Conservation (phyloP, 345 rosid genomes). For the Nasturtium officinale region DNA sequence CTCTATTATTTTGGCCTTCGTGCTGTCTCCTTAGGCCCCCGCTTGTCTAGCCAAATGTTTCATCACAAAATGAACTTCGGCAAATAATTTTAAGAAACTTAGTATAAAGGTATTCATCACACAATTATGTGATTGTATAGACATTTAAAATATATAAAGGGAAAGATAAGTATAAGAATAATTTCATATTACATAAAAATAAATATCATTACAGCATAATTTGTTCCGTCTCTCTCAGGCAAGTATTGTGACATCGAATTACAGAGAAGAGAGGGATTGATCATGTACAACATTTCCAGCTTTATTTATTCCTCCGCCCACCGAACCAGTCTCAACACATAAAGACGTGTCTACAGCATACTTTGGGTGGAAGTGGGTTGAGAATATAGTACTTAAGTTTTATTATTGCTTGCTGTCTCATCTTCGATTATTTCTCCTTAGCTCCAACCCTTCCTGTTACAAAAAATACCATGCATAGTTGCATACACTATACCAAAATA, state of each 20-base stretch:
- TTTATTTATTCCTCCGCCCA: slow-evolving; percentile 45
- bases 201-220: slow-evolving; percentile 38
- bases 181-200: slow-evolving; percentile 24
- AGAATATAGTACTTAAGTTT: slow-evolving; percentile 39
- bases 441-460: slow-evolving; percentile 15
- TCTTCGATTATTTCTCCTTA: slow-evolving; percentile 39
- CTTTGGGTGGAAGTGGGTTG: slow-evolving; percentile 40
- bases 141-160: slow-evolving; percentile 37
- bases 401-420: slow-evolving; percentile 37
- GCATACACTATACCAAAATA: not conserved
- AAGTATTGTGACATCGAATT: slow-evolving; percentile 36
- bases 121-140: not conserved
- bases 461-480: not conserved
- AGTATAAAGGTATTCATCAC: not conserved
- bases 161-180: slow-evolving; percentile 20
- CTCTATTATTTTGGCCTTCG: slow-evolving; percentile 55
- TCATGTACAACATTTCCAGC: slow-evolving; percentile 7
- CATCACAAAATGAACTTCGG: not conserved
- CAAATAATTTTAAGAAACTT: not conserved
- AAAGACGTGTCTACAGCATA: slow-evolving; percentile 31
- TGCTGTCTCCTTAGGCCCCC: slow-evolving; percentile 66
- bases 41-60: slow-evolving; percentile 74
- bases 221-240: slow-evolving; percentile 28
- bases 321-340: slow-evolving; percentile 35
- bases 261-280: slow-evolving; percentile 26